Evolutionary conservation across 306 rosid genomes (phyloP).

Genomic region (Cicer bijugum): DNA sequence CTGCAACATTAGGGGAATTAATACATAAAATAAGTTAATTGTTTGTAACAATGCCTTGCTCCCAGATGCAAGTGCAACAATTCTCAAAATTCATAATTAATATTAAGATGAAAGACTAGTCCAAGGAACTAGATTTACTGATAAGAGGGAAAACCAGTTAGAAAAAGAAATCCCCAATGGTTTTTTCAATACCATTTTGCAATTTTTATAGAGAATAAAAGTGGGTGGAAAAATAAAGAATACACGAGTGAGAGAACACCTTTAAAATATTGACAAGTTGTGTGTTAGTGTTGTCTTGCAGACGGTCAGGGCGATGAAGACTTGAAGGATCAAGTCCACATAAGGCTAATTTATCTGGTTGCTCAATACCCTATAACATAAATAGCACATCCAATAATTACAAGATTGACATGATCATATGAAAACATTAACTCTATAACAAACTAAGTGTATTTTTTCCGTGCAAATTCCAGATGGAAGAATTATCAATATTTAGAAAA

Average conservation of each 20-base stretch:
- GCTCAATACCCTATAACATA: constrained; percentile 60
- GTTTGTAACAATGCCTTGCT: too few species aligned
- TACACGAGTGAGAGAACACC: constrained; percentile 50
- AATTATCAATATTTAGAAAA: constrained; percentile 36
- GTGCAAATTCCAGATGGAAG: constrained; percentile 38
- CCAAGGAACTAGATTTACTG: background rate
- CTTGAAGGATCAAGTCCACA: constrained; percentile 84
- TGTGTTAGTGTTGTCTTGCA: constrained; percentile 70
- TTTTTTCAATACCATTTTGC: constrained; percentile 15
- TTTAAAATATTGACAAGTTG: constrained; percentile 75
- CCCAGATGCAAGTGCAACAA: too few species aligned
- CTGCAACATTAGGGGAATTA: background rate
- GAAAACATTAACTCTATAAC: constrained; percentile 39
- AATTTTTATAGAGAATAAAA: constrained; percentile 4
- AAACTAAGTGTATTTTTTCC: constrained; percentile 47
- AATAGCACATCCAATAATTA: constrained; percentile 35
- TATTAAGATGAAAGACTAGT: too few species aligned
- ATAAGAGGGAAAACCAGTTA: too few species aligned
- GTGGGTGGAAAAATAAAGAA: constrained; percentile 32
- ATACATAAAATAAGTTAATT: too few species aligned
- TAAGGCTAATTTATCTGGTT: constrained; percentile 75
- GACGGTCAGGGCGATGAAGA: constrained; percentile 87
- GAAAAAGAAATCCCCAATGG: constrained; percentile 1
- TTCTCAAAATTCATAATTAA: too few species aligned
- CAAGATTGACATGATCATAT: constrained; percentile 37